Evolutionary conservation across 2,329 filamentous ascomycete genomes (phyloP).

Genomic region (Bipolaris sorokiniana): DNA sequence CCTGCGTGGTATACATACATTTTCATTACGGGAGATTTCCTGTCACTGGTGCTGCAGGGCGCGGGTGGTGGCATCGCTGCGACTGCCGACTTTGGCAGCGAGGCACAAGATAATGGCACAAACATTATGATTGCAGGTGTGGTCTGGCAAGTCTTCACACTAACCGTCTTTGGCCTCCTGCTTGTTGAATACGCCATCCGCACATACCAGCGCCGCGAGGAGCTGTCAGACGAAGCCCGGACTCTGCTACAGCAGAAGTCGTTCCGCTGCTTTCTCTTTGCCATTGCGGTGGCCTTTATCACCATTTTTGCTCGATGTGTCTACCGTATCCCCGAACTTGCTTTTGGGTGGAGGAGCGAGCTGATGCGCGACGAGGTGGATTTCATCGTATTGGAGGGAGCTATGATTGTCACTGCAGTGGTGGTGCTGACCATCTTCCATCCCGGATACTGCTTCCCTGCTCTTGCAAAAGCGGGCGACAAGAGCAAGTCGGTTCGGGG

Average conservation of each 20-base stretch:
- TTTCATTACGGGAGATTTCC: constrained; percentile 65
- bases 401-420: constrained; percentile 59
- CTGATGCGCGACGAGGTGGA: constrained; percentile 57
- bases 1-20: constrained; percentile 60
- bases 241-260: constrained; percentile 28
- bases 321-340: constrained; percentile 58
- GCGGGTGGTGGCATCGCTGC: constrained; percentile 65
- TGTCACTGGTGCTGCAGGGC: constrained; percentile 65
- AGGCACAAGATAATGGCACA: constrained; percentile 54
- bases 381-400: constrained; percentile 61
- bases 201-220: constrained; percentile 35
- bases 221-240: constrained; percentile 29
- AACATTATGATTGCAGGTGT: constrained; percentile 66
- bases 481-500: constrained; percentile 16
- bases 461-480: constrained; percentile 31
- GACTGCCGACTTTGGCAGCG: constrained; percentile 52
- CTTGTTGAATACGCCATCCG: constrained; percentile 48
- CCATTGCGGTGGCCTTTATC: constrained; percentile 51
- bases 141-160: constrained; percentile 61
- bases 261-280: constrained; percentile 42
- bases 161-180: constrained; percentile 56
- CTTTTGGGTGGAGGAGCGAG: constrained; percentile 53
- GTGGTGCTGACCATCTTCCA: constrained; percentile 56
- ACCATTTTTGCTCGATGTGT: constrained; percentile 56
- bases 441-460: constrained; percentile 51